Base-by-base conservation (phyloP, 805 yeast genomes). In the Saccharomycopsis javanensis region DNA sequence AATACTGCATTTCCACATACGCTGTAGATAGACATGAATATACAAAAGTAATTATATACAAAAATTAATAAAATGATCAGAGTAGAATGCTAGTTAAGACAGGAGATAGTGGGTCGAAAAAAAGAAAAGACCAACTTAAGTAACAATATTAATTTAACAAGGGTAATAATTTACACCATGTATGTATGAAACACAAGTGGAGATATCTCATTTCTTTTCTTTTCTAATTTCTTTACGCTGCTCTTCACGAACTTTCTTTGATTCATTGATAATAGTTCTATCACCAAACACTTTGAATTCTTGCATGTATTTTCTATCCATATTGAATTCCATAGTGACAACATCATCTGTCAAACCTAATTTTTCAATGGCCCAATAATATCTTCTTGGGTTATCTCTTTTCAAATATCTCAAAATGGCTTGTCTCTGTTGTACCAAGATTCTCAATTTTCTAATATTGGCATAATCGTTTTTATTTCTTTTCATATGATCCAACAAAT, bases 361-460 rank as follows among this genome's bases (percentile, higher is more conserved):
- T 71, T 89, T 90, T 65, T 86, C 86, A 60, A 92, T 82, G 50
- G 96, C 77, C 83, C 89, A 84, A 71, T 79, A 88, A 73, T 94
- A 92, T 65, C 84, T 79, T 69, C 88, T 80, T 15, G 97, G 89
- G 62, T 88, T 74, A 66, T 81, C 86, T 67, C 79, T 80, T 70
- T 90, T 90, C 71, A 94, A 77, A 68, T 92, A 94, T 71, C 83
- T 82, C 64, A 92, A 76, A 45, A 86, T 79, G 64, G 80, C 79
- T 71, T 91, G 97, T 73, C 99, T 84, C 65, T 85, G 83, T 71
- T 92, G 98, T 25, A 91, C 96, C 67, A 87, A 68, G 76, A 85
- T 85, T 70, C 96, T 83, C 52, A 90, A 81, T 38, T 75, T 71
- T 66, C 94, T 83, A 57, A 83, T 81, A 64, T 83, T 83, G 46